Percentiles rank a stretch among this genome's conserved stretches.
phyloP scores from a whole-genome alignment of 176 grass and related monocot genomes.

The Bolboschoenus planiculmis region DNA sequence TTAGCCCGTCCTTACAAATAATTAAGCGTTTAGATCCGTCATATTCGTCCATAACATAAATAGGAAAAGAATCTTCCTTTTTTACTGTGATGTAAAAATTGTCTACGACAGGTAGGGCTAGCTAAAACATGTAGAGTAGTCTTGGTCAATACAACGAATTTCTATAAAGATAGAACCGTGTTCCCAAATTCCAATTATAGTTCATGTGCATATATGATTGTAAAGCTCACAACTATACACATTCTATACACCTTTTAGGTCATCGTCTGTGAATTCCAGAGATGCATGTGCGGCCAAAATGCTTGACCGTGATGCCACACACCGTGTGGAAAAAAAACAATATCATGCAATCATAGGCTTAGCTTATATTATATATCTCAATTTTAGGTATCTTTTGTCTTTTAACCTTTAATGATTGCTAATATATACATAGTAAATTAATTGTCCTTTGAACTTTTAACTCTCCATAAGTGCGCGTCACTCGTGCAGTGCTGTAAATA shows the following conservation, averaged over 20 bases:
- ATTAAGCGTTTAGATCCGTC: no score
- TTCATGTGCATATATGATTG: slow-evolving; percentile 6
- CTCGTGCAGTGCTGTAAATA: no score
- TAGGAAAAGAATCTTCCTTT: no score
- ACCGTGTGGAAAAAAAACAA: slow-evolving; percentile 12
- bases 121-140: no score
- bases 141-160: neutral
- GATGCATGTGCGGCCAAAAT: slow-evolving; percentile 6
- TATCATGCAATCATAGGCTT: slow-evolving; percentile 23
- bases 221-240: neutral
- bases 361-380: slow-evolving; percentile 19
- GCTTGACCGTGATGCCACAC: neutral
- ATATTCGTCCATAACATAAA: no score
- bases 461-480: no score
- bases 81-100: neutral
- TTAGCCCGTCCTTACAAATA: no score
- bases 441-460: no score
- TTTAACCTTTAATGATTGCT: neutral
- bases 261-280: slow-evolving; percentile 3
- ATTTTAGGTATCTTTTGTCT: neutral
- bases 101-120: no score
- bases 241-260: neutral
- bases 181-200: neutral
- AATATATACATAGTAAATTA: neutral
- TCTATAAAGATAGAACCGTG: neutral